Percentiles rank a stretch among this genome's conserved stretches.
phyloP scores from a whole-genome alignment of 495 filamentous ascomycete species.

The Podospora anserina region DNA sequence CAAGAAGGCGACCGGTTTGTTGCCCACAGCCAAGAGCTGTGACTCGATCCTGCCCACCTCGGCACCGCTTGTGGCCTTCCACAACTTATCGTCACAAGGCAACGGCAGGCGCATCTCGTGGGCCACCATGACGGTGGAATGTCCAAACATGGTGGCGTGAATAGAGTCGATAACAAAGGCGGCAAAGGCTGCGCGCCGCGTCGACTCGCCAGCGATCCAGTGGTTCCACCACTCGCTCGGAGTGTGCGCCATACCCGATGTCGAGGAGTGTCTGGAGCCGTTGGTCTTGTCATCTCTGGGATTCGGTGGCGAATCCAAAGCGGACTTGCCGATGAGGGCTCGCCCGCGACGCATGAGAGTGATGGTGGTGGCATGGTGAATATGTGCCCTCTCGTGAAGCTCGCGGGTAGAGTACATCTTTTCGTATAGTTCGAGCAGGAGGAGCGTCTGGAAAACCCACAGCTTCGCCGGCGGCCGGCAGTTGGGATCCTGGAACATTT shows the following conservation, averaged over 20 bases:
- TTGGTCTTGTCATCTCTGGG: constrained; percentile 62
- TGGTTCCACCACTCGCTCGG: constrained; percentile 92
- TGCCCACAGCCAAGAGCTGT: constrained; percentile 74
- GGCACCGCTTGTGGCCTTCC: constrained; percentile 84
- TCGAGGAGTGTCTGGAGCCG: constrained; percentile 58
- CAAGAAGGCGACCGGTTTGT: constrained; percentile 83
- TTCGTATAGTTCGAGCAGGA: constrained; percentile 90
- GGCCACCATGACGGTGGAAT: constrained; percentile 94
- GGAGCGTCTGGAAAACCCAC: constrained; percentile 93
- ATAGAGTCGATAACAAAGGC: constrained; percentile 95
- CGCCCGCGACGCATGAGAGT: constrained; percentile 92
- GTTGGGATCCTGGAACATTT: constrained; percentile 85
- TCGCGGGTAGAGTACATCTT: constrained; percentile 93
- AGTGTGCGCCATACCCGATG: constrained; percentile 56
- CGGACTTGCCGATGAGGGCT: constrained; percentile 85
- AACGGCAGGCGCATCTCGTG: constrained; percentile 91
- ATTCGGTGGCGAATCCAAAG: constrained; percentile 83
- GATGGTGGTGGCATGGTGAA: constrained; percentile 93
- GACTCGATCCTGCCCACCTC: constrained; percentile 88
- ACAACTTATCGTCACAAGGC: constrained; percentile 90
- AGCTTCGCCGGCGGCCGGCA: constrained; percentile 93
- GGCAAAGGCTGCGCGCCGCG: constrained; percentile 84
- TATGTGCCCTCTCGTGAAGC: constrained; percentile 92
- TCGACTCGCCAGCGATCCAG: constrained; percentile 95
- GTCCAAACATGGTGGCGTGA: constrained; percentile 97